phyloP scores from a whole-genome alignment of 2,329 filamentous ascomycete species.

The Colletotrichum cordylinicola region DNA sequence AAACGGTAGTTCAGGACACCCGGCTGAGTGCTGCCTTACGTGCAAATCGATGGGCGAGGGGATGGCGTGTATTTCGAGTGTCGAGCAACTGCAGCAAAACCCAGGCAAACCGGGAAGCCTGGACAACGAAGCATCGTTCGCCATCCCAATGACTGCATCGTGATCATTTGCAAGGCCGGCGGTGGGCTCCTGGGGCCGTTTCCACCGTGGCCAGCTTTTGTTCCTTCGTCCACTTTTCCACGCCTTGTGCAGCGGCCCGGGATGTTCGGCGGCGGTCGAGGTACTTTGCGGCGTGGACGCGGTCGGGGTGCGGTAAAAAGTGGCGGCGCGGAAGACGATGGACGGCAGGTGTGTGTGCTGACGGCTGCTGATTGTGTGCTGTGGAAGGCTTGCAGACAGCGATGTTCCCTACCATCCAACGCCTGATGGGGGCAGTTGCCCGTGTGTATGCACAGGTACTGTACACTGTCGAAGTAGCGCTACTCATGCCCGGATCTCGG shows the following conservation, averaged over 20 bases:
- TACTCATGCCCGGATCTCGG: not conserved
- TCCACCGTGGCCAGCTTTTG: not conserved
- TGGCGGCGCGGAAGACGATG: not conserved
- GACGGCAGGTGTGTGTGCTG: not conserved
- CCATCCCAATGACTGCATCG: not conserved
- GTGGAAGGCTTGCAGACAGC: not conserved
- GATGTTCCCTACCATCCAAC: not conserved
- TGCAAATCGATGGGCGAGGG: not conserved
- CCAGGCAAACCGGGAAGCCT: not conserved
- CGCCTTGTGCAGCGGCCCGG: not conserved
- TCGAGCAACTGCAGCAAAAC: not conserved
- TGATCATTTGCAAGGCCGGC: not conserved
- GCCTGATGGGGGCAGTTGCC: not conserved
- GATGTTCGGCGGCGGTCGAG: not conserved
- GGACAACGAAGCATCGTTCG: not conserved
- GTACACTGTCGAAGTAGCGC: not conserved
- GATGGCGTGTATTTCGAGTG: not conserved
- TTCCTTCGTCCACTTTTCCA: conserved; percentile 1
- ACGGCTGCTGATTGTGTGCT: not conserved
- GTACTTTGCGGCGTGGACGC: not conserved
- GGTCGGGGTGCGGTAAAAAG: not conserved
- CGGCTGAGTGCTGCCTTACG: not conserved
- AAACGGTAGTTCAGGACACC: too few species aligned
- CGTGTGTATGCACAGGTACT: not conserved
- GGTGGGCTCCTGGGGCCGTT: not conserved